Base-by-base conservation (phyloP, 192 early-diverging fungal genomes). In the Backusella macrospora region DNA sequence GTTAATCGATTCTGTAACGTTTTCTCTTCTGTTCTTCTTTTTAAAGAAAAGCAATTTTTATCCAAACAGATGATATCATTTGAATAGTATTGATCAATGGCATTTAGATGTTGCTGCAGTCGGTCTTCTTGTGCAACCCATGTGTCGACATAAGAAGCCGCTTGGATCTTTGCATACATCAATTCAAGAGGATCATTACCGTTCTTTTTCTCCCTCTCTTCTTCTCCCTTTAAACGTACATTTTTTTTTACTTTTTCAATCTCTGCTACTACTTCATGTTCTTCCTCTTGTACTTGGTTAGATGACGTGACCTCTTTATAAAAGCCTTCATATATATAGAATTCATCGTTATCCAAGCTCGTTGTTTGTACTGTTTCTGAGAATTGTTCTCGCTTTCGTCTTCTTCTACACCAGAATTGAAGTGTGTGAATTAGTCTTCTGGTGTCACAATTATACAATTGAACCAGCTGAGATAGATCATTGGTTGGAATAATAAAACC, bases 401-500 rank as follows among this genome's bases (percentile, higher is more conserved):
- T 23, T 59, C 52, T 16, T 6, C 26, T 59, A 23, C 52, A 70
- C 74, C 74, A 76, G 15, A 76, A 46, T 47, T 76, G 59, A 18
- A 76, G 49, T 43, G 74, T 70, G 59, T 76, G 62, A 14, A 76
- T 38, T 21, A 76, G 18, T 64, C 65, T 40, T 55, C 74, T 68
- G 5, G 68, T 59, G 62, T 76, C 68, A 44, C 62, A 65, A 12
- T 65, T 38, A 34, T 70, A 70, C 62, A 68, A 40, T 23, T 45
- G 21, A 38, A 55, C 55, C 59, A 76, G 48, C 49, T 37, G 70
- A 18, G 59, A 46, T 18, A 76, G 37, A 39, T 76, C 74, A 40
- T 45, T 38, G 4, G 68, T 68, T 47, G 59, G 55, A 16, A 76
- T 62, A 6, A 70, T 62, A 39, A 47, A 48, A 8, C 68, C 68